Conservation (phyloP, 805 yeast species). For the Candida bentonensis region DNA sequence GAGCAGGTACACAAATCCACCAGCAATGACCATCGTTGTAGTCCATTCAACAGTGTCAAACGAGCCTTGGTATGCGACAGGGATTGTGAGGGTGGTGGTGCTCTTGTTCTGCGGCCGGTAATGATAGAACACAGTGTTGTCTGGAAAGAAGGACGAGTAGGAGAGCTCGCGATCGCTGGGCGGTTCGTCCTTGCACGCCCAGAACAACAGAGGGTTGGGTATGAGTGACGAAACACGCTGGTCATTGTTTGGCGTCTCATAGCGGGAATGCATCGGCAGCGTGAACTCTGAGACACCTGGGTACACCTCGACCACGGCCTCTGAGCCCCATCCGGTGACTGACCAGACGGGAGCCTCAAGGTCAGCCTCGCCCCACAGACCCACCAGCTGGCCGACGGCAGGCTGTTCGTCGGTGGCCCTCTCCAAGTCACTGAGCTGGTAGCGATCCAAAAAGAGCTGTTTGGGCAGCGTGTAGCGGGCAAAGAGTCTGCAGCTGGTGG, state of each 20-base stretch:
- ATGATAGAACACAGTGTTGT: slow-evolving; percentile 27
- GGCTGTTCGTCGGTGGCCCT: slow-evolving; percentile 9
- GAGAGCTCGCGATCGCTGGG: slow-evolving; percentile 28
- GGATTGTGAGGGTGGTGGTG: neutral
- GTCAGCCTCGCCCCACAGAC: slow-evolving; percentile 41
- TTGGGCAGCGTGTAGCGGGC: slow-evolving; percentile 31
- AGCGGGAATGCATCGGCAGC: slow-evolving; percentile 39
- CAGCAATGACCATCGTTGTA: neutral
- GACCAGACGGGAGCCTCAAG: slow-evolving; percentile 43
- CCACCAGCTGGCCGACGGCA: slow-evolving; percentile 20
- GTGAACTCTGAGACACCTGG: slow-evolving; percentile 16
- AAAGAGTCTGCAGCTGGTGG: slow-evolving; percentile 28
- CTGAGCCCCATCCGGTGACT: slow-evolving; percentile 32
- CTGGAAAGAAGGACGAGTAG: slow-evolving; percentile 33
- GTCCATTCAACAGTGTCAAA: neutral
- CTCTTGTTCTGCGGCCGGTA: neutral
- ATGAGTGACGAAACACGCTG: slow-evolving; percentile 13
- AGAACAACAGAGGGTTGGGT: slow-evolving; percentile 31
- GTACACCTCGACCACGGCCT: slow-evolving; percentile 26
- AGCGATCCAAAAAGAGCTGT: slow-evolving; percentile 38
- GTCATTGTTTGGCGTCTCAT: slow-evolving; percentile 26
- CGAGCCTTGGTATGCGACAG: neutral
- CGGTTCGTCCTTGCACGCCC: slow-evolving; percentile 34
- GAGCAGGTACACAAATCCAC: neutral
- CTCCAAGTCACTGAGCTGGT: slow-evolving; percentile 31